phyloP scores from a whole-genome alignment of 1,284 basidiomycete genomes.

The Ceratobasidium sp. region DNA sequence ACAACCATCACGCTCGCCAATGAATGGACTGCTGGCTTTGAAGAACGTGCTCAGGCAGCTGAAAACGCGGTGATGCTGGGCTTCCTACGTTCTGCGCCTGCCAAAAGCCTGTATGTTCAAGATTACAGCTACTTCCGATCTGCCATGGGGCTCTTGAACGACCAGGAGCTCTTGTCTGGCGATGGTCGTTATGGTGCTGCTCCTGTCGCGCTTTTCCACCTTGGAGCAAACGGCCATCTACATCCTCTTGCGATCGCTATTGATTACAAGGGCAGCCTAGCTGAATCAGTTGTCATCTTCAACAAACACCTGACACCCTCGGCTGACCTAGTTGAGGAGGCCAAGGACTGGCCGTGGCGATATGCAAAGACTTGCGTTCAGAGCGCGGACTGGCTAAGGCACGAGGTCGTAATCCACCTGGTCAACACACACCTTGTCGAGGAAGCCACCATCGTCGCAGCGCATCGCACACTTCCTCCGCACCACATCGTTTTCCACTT shows the following conservation, averaged over 20 bases:
- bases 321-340: too few species aligned
- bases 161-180: constrained; percentile 1
- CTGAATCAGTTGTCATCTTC: constrained; percentile 42
- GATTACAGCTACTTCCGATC: constrained; percentile 47
- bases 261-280: constrained; percentile 42
- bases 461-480: constrained; percentile 35
- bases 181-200: constrained; percentile 29
- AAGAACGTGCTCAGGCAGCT: constrained; percentile 21
- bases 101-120: constrained; percentile 35
- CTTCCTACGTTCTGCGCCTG: not conserved
- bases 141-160: constrained; percentile 9
- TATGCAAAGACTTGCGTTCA: constrained; percentile 44
- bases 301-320: constrained; percentile 34
- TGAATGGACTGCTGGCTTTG: constrained; percentile 29
- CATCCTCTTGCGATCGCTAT: constrained; percentile 44
- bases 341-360: constrained; percentile 47
- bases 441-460: constrained; percentile 43
- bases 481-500: constrained; percentile 35
- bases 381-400: constrained; percentile 43
- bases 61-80: not conserved
- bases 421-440: constrained; percentile 41
- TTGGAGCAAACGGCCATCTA: constrained; percentile 22
- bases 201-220: constrained; percentile 34
- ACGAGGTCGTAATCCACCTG: constrained; percentile 41
- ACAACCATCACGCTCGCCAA: constrained; percentile 39